These are phyloP conservation scores for Hanseniaspora thailandica DNA, from an alignment of 805 yeast species.

Conservation along the genomic window DNA sequence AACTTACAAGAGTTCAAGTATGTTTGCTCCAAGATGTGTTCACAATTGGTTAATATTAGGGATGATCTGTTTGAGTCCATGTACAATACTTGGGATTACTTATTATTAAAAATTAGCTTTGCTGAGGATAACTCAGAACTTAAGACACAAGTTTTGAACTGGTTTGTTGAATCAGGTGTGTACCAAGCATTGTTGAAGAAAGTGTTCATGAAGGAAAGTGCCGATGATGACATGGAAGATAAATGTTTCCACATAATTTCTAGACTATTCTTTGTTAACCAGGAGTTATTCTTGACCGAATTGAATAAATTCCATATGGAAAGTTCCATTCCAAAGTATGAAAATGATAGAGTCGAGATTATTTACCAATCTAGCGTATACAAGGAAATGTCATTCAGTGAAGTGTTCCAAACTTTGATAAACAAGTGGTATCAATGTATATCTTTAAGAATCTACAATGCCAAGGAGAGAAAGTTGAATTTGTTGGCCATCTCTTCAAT, in stretches of 20 bases:
- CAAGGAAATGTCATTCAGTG: conserved; percentile 23
- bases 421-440: conserved; percentile 33
- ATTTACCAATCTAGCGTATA: conserved; percentile 21
- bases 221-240: conserved; percentile 26
- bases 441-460: conserved; percentile 53
- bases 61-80: conserved; percentile 53
- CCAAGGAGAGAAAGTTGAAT: conserved; percentile 60
- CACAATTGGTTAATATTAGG: conserved; percentile 48
- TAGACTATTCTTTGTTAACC: conserved; percentile 29
- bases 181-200: conserved; percentile 23
- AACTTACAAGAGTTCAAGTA: conserved; percentile 31
- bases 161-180: conserved; percentile 24
- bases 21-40: conserved; percentile 40
- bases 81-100: conserved; percentile 31
- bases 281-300: conserved; percentile 21
- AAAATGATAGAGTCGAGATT: conserved; percentile 16
- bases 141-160: conserved; percentile 19
- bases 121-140: conserved; percentile 8
- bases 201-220: conserved; percentile 25
- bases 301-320: conserved; percentile 1
- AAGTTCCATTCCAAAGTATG: neutral
- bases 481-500: conserved; percentile 50
- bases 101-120: conserved; percentile 18
- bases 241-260: conserved; percentile 30
- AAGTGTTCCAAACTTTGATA: conserved; percentile 25